A percentile compares a stretch with the other conserved stretches of the same genome.
These are phyloP conservation scores for bread wheat (Triticum aestivum) DNA, from an alignment of 176 grass and related monocot genomes.

Conservation along the genomic window IWGSC_CS_RefSeq_v2.1 NC_057794.1:360724177-360724676, in stretches of 20 bases:
- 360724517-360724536: background rate
- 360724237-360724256: background rate
- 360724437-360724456: too few species aligned
- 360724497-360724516: background rate
- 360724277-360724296: background rate
- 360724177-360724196: constrained; percentile 32
- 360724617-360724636: too few species aligned
- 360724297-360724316: background rate
- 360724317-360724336: background rate
- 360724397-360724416: background rate
- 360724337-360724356: background rate
- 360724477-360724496: background rate
- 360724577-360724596: too few species aligned
- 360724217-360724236: background rate
- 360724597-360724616: too few species aligned
- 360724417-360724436: background rate
- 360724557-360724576: too few species aligned
- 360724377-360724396: background rate
- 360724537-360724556: too few species aligned
- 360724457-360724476: too few species aligned
- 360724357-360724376: background rate
- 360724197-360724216: constrained; percentile 25
- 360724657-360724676: too few species aligned
- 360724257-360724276: background rate
- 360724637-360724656: too few species aligned